These are phyloP conservation scores for Pythium volutum DNA, from an alignment of 352 stramenopile species.

Conservation along the genomic window DNA sequence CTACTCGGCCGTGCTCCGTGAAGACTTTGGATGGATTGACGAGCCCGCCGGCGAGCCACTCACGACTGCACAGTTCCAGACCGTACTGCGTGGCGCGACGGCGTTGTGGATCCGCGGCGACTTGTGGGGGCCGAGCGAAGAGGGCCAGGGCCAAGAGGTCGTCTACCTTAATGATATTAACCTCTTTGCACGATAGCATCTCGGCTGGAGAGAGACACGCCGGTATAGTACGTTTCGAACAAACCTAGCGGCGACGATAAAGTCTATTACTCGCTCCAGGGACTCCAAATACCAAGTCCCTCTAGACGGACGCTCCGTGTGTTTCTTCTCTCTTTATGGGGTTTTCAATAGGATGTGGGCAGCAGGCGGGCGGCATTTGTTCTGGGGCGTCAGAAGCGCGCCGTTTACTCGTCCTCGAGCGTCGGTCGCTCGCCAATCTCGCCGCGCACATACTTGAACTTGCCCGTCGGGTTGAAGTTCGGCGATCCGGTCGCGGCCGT, in stretches of 20 bases:
- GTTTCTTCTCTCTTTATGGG: no score
- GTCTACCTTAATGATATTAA: conserved; percentile 72
- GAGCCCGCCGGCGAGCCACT: conserved; percentile 43
- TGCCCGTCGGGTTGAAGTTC: conserved; percentile 53
- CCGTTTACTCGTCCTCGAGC: conserved; percentile 56
- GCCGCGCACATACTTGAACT: conserved; percentile 76
- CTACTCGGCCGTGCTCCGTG: conserved; percentile 60
- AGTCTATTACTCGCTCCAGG: no score
- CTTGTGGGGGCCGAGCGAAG: conserved; percentile 47
- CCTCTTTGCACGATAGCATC: conserved; percentile 33
- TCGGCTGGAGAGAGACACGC: background rate
- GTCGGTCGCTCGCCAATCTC: conserved; percentile 76
- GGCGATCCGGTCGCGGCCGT: conserved; percentile 12
- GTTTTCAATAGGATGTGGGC: no score
- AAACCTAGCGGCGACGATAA: no score
- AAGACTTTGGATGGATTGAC: conserved; percentile 75
- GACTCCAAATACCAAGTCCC: no score
- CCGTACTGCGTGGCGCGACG: conserved; percentile 30
- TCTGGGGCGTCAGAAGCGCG: background rate
- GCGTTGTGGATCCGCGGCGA: conserved; percentile 65
- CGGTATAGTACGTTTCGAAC: no score
- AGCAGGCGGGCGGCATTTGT: background rate
- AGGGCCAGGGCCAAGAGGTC: conserved; percentile 55
- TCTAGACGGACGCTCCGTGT: no score
- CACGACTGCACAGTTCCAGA: conserved; percentile 29